Evolutionary conservation across 2,329 filamentous ascomycete genomes (phyloP).

Genomic region (Polytolypa hystricis): DNA sequence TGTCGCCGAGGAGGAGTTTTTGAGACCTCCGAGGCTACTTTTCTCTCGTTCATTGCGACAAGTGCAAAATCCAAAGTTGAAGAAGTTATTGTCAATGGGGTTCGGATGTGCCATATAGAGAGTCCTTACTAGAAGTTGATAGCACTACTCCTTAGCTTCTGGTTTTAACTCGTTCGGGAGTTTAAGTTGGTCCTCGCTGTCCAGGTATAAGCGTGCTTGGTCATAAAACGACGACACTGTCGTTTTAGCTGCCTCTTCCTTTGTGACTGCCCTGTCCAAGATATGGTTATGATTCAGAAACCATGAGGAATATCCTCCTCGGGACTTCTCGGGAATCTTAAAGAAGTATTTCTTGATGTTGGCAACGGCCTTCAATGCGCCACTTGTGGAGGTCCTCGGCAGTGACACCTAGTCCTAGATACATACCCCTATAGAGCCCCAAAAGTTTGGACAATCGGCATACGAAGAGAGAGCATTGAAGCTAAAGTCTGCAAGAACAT

Average conservation of each 20-base stretch:
- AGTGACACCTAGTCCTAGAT: constrained; percentile 11
- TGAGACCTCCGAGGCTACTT: constrained; percentile 11
- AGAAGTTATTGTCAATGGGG: constrained; percentile 10
- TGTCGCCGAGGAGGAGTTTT: constrained; percentile 12
- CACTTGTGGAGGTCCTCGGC: constrained; percentile 15
- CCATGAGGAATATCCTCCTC: constrained; percentile 20
- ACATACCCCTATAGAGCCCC: constrained; percentile 17
- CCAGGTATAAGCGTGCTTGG: constrained; percentile 15
- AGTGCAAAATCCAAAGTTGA: constrained; percentile 16
- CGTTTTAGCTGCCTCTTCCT: constrained; percentile 11
- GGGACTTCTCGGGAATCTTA: constrained; percentile 11
- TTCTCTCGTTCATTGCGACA: constrained; percentile 13
- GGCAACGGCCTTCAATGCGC: constrained; percentile 14
- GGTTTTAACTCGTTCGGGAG: constrained; percentile 12
- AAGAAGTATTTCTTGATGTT: constrained; percentile 17
- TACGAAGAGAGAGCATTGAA: constrained; percentile 15
- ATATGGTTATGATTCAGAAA: constrained; percentile 15
- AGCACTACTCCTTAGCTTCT: constrained; percentile 13
- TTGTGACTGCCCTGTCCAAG: constrained; percentile 12
- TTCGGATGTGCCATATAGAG: constrained; percentile 10
- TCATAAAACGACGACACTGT: constrained; percentile 13
- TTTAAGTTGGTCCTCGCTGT: constrained; percentile 12
- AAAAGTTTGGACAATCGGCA: constrained; percentile 13
- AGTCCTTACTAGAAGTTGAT: constrained; percentile 8
- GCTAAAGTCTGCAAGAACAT: constrained; percentile 20